Conservation (phyloP, 805 yeast species). For the Metschnikowia continentalis region DNA sequence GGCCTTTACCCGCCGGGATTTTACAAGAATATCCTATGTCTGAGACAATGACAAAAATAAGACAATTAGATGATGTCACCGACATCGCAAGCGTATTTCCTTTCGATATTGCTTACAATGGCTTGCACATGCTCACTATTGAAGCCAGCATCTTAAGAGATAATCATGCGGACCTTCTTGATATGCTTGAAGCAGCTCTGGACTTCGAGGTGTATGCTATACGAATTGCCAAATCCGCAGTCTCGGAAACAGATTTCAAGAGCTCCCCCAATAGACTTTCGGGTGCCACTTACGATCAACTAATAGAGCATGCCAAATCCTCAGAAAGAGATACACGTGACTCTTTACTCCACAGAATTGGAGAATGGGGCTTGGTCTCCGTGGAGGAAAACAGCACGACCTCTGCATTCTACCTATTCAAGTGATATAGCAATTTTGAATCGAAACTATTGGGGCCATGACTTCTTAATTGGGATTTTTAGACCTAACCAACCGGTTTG, state of each 20-base stretch:
- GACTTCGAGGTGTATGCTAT: constrained; percentile 28
- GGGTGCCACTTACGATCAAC: constrained; percentile 11
- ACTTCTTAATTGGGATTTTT: no score
- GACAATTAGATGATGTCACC: not conserved
- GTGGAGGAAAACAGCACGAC: constrained; percentile 13
- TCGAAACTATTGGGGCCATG: no score
- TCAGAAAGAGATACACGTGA: not conserved
- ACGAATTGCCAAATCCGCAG: constrained; percentile 6
- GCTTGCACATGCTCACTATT: constrained; percentile 27
- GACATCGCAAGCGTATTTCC: constrained; percentile 19
- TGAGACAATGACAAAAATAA: not conserved
- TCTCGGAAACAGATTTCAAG: constrained; percentile 1
- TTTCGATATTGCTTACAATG: constrained; percentile 27
- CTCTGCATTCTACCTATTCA: constrained; percentile 14
- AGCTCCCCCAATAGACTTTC: not conserved
- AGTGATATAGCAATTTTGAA: not conserved
- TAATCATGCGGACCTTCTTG: constrained; percentile 24
- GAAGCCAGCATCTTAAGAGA: constrained; percentile 24
- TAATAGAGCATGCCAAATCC: constrained; percentile 14
- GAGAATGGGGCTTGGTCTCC: constrained; percentile 16
- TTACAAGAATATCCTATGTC: not conserved
- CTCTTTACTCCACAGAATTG: constrained; percentile 11
- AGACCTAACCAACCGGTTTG: no score
- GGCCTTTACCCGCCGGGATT: not conserved
- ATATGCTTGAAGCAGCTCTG: constrained; percentile 17